Evolutionary conservation across 2,329 filamentous ascomycete species (phyloP).

Genomic region (Pseudogymnoascus sp.): DNA sequence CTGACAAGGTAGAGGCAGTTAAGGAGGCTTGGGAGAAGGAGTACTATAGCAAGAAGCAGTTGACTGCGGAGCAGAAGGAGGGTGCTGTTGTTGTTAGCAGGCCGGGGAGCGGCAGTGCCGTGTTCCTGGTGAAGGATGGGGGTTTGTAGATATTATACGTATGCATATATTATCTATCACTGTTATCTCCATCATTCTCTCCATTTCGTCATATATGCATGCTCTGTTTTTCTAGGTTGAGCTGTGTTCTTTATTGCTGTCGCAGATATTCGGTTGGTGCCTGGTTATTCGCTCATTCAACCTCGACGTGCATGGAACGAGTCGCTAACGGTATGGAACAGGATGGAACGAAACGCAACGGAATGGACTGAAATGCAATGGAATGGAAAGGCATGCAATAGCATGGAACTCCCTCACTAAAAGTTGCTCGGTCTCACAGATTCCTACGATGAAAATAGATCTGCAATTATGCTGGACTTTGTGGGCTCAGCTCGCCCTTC

Average conservation of each 20-base stretch:
- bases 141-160: background rate
- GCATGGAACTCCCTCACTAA: background rate
- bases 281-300: background rate
- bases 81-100: conserved; percentile 82
- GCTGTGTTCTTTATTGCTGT: background rate
- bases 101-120: conserved; percentile 64
- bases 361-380: background rate
- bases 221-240: background rate
- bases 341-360: background rate
- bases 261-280: background rate
- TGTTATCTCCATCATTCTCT: background rate
- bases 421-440: background rate
- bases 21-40: conserved; percentile 67
- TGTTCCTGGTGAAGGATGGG: conserved; percentile 34
- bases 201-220: too few relatives aligned
- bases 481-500: background rate
- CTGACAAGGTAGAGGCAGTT: conserved; percentile 69
- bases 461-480: background rate
- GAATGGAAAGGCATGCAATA: background rate
- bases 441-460: background rate
- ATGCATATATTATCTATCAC: background rate
- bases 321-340: background rate
- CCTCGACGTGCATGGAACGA: background rate
- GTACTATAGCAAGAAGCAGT: conserved; percentile 62
- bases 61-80: conserved; percentile 62